Percentiles rank a stretch among this genome's conserved stretches.
phyloP scores from a whole-genome alignment of 306 rosid genomes.

The Cicer chorassanicum region DNA sequence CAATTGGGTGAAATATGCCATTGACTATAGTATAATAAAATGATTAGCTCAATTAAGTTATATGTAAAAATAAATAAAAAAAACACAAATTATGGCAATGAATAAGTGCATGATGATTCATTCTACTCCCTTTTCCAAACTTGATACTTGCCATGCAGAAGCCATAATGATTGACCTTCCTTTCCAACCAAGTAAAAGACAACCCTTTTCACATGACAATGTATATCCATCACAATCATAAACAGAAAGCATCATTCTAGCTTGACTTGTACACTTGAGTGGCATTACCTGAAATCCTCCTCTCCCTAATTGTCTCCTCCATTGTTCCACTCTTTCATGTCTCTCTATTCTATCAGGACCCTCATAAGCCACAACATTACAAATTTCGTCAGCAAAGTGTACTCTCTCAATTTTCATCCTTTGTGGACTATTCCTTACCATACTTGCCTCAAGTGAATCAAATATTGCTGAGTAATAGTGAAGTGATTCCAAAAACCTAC shows the following conservation, averaged over 20 bases:
- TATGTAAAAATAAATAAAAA: constrained; percentile 17
- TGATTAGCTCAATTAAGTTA: constrained; percentile 30
- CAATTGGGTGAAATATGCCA: neutral
- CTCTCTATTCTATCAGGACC: constrained; percentile 70
- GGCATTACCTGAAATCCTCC: constrained; percentile 77
- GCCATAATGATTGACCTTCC: constrained; percentile 75
- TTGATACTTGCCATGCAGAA: constrained; percentile 77
- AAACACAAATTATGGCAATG: constrained; percentile 20
- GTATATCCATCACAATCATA: constrained; percentile 80
- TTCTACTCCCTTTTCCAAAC: constrained; percentile 22
- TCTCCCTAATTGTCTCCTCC: constrained; percentile 77
- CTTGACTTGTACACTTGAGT: constrained; percentile 69
- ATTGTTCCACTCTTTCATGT: constrained; percentile 73
- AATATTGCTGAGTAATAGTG: constrained; percentile 86
- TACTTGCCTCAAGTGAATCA: constrained; percentile 70
- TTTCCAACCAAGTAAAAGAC: constrained; percentile 82
- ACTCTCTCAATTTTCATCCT: constrained; percentile 72
- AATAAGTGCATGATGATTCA: constrained; percentile 11
- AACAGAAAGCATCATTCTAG: constrained; percentile 73
- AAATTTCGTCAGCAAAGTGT: constrained; percentile 65
- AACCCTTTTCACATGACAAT: constrained; percentile 64
- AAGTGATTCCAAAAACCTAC: constrained; percentile 75
- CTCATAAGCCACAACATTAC: constrained; percentile 63
- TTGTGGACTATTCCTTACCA: constrained; percentile 57
- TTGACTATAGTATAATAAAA: constrained; percentile 7